Base-by-base conservation (phyloP, 495 filamentous ascomycete species). In the Aspergillus bridgeri region DNA sequence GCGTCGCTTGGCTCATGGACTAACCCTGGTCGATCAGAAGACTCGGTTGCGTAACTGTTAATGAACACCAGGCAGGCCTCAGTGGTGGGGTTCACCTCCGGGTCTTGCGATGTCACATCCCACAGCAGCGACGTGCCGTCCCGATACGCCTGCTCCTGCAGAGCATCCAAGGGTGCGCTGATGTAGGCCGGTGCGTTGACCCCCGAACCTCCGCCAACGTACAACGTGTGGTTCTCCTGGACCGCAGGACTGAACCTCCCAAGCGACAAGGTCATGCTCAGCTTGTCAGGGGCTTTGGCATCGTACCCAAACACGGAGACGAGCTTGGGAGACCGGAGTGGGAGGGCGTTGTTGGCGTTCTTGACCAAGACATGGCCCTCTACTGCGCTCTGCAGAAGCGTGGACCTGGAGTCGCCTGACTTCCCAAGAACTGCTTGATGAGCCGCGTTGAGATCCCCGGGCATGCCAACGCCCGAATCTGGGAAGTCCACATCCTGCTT, bases 281-380 rank as follows among this genome's bases (percentile, higher is more conserved):
- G 18, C 9, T 11, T 55, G 18, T 46, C 43, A 8, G 89, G 87
- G 1, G 73, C 73, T 1, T 22, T 82, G 17, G 87, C 59, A 61
- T 90, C 88, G 42, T 83, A 84, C 19, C 89, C 89, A 54, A 91
- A 90, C 9, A 94, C 73, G 5, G 80, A 83, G 29, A 92, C 61
- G 4, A 79, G 71, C 29, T 70, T 67, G 0, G 81, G 81, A 3
- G 76, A 77, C 18, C 78, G 75, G 1, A 94, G 64, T 3, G 90
- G 90, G 1, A 94, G 74, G 6, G 83, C 70, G 57, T 71, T 76
- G 58, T 81, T 81, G 6, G 63, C 74, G 64, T 94, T 94, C 73
- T 91, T 92, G 21, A 92, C 75, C 19, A 94, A 69, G 1, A 89
- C 89, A 61, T 88, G 85, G 19, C 82, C 81, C 57, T 84, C 85